These are phyloP conservation scores for Colletotrichum costaricense DNA, from an alignment of 2,329 filamentous ascomycete species.

Conservation along the genomic window DNA sequence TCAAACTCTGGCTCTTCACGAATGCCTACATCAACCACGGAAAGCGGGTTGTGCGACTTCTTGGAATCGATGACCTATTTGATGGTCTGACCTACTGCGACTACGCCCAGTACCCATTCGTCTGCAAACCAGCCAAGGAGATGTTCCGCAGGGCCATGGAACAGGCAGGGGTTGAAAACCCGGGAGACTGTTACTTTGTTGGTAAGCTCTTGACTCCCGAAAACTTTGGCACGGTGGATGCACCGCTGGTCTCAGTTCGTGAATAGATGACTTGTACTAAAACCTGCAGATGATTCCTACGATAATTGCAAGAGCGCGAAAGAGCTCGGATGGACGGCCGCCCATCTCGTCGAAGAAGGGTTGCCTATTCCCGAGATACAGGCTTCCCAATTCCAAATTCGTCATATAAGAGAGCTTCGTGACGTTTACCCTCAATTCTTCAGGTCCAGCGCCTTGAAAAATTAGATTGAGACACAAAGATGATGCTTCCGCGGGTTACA, in stretches of 20 bases:
- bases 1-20: conserved; percentile 95
- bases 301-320: conserved; percentile 83
- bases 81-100: conserved; percentile 97
- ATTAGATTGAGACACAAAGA: background rate
- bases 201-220: conserved; percentile 66
- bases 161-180: conserved; percentile 77
- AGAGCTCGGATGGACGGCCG: conserved; percentile 85
- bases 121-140: conserved; percentile 86
- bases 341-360: conserved; percentile 85
- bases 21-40: conserved; percentile 95
- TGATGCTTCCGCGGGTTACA: background rate
- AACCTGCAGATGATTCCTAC: conserved; percentile 81
- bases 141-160: conserved; percentile 92
- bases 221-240: background rate
- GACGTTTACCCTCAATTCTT: conserved; percentile 86
- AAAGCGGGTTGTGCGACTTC: conserved; percentile 82
- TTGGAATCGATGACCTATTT: conserved; percentile 88
- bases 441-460: conserved; percentile 57
- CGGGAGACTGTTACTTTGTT: conserved; percentile 88
- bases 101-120: conserved; percentile 77
- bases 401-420: conserved; percentile 79
- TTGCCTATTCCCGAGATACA: conserved; percentile 71
- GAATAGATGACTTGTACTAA: background rate
- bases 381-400: conserved; percentile 80
- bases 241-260: background rate